Evolutionary conservation across 768 basidiomycete genomes (phyloP).

Genomic region (Naganishia randhawae): DNA sequence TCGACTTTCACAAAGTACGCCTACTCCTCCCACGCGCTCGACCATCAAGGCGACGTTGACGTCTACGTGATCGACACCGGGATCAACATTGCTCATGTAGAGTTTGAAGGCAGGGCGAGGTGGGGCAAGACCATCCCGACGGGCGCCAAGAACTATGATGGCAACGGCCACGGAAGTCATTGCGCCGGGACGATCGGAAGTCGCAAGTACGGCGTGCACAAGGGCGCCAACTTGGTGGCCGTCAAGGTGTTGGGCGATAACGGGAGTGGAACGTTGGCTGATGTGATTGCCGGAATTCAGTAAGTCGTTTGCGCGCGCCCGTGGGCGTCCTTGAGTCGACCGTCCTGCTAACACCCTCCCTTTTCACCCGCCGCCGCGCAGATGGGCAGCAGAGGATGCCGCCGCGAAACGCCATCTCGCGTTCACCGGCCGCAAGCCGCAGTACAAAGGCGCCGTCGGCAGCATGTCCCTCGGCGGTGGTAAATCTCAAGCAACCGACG

Average conservation of each 20-base stretch:
- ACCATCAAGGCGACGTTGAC: slow-evolving; percentile 82
- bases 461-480: slow-evolving; percentile 97
- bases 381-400: slow-evolving; percentile 63
- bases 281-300: slow-evolving; percentile 79
- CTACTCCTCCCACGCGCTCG: slow-evolving; percentile 55
- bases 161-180: slow-evolving; percentile 91
- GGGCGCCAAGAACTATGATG: slow-evolving; percentile 80
- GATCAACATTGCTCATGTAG: slow-evolving; percentile 76
- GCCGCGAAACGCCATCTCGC: slow-evolving; percentile 62
- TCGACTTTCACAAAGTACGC: slow-evolving; percentile 79
- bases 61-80: slow-evolving; percentile 60
- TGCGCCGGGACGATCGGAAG: slow-evolving; percentile 97
- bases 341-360: slow-evolving; percentile 9
- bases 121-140: slow-evolving; percentile 92
- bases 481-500: slow-evolving; percentile 78
- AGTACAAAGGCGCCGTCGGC: slow-evolving; percentile 73
- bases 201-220: slow-evolving; percentile 88
- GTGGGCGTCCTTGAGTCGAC: not conserved
- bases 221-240: slow-evolving; percentile 65
- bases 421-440: slow-evolving; percentile 65
- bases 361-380: slow-evolving; percentile 22
- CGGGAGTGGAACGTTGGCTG: slow-evolving; percentile 90
- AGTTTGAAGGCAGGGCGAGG: slow-evolving; percentile 66
- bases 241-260: slow-evolving; percentile 71
- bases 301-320: slow-evolving; percentile 33